Evolutionary conservation across 352 stramenopile genomes (phyloP).

Genomic region (Phytophthora cactorum): DNA sequence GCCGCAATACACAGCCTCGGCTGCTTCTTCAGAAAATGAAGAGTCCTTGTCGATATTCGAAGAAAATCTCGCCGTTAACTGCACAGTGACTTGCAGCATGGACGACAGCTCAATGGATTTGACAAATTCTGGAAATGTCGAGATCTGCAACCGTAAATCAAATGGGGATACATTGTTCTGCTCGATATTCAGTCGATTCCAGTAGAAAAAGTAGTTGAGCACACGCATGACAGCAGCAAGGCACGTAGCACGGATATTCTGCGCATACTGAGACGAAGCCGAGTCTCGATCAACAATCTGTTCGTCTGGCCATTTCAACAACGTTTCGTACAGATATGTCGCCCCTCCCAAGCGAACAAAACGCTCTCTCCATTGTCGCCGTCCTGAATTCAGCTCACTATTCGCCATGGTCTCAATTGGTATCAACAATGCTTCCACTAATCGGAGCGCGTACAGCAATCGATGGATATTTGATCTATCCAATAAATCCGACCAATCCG

Average conservation of each 20-base stretch:
- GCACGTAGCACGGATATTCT: conserved; percentile 54
- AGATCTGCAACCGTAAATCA: conserved; percentile 37
- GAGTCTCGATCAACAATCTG: neutral
- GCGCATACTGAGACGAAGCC: conserved; percentile 31
- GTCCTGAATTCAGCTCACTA: conserved; percentile 43
- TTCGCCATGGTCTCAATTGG: conserved; percentile 29
- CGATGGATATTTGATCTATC: conserved; percentile 55
- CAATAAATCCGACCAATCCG: conserved; percentile 57
- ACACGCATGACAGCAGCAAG: conserved; percentile 57
- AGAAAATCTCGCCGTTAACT: conserved; percentile 18
- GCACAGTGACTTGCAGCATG: conserved; percentile 21
- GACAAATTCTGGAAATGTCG: conserved; percentile 45
- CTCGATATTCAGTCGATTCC: conserved; percentile 10
- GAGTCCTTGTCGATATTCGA: neutral
- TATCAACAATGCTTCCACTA: conserved; percentile 75
- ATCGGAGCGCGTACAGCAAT: conserved; percentile 67
- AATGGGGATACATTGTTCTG: conserved; percentile 25
- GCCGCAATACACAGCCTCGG: conserved; percentile 29
- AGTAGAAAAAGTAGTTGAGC: conserved; percentile 52
- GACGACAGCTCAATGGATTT: conserved; percentile 30
- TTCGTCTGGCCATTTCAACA: conserved; percentile 37
- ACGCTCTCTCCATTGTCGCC: conserved; percentile 78
- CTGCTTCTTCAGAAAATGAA: conserved; percentile 32
- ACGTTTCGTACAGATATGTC: conserved; percentile 47
- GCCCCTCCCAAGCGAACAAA: conserved; percentile 74